Base-by-base conservation (phyloP, 1,139 yeast genomes). In the Blastobotrys capitulatus region DNA sequence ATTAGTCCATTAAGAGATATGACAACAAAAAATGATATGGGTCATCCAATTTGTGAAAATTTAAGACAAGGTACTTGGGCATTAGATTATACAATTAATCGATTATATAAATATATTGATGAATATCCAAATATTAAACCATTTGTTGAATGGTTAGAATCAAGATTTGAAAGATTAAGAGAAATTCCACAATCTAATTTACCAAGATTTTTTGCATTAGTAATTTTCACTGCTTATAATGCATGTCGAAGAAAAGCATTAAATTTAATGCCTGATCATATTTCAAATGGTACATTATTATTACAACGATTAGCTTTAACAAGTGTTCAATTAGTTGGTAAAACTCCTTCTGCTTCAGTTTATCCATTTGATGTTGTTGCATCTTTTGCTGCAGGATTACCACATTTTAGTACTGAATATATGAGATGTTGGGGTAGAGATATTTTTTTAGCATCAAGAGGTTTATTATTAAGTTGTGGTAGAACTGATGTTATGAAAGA, bases 341-440 rank as follows among this genome's bases (percentile, higher is more conserved):
- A 57, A 38, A 79, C 85, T 77, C 77, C 81, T 43, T 80, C 82
- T 41, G 86, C 97, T 0, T 86, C 96, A 0, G 73, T 92, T 50
- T 71, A 74, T 29, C 95, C 97, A 0, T 72, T 71, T 45, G 72
- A 74, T 27, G 52, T 47, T 8, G 77, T 81, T 13, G 86, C 95
- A 2, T 79, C 88, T 42, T 74, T 92, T 78, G 96, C 97, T 15
- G 98, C 98, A 1, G 98, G 97, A 0, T 75, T 92, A 53, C 98
- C 98, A 2, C 97, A 90, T 69, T 92, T 92, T 67, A 82, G 94
- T 62, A 78, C 77, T 52, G 88, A 84, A 58, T 89, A 86, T 66
- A 89, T 90, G 96, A 77, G 98, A 67, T 88, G 97, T 65, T 92
- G 98, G 98, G 98, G 98, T 29, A 78, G 98, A 63, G 98, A 92